Evolutionary conservation across 352 stramenopile species (phyloP), one percentile per base, ranked within the genome.

Genomic region (Pythium angustatum): DNA sequence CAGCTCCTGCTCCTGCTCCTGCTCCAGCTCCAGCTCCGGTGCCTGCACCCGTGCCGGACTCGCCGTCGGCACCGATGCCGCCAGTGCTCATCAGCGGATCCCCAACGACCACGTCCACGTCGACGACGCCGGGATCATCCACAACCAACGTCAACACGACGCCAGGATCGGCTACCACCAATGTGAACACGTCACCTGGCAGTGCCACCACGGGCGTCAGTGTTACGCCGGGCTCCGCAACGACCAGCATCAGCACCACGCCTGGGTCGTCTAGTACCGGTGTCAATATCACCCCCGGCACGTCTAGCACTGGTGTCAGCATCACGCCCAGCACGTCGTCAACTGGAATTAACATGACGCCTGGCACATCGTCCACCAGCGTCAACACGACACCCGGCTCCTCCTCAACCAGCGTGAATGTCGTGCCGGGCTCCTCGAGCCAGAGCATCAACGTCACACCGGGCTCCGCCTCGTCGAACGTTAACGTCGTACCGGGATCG

Each of bases 261-360:
- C 36, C 36, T 44, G 36, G 36, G 14, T 44, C 36, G 7, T 17
- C 31, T 21, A 55, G 17, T 5, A 55, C 27, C 48, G 24, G 24
- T 15, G 30, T 55, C 0, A 55, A 38, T 30, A 27, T 33, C 21
- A 55, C 48, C 1, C 48, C 48, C 10, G 48, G 48, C 4, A 43
- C 48, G 4, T 17, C 48, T 2, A 43, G 19, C 15, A 56, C 28
- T 5, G 44, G n/a, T 7, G 21, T 56, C 19, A 44, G n/a, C 30
- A 44, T 21, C 10, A 56, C 49, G 19, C 49, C 49, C 14, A n/a
- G 40, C 3, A 27, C 40, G 17, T 22, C 40, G 10, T 27, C 40
- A 15, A 47, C 40, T 3, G 40, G 15, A 10, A 30, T 62, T 28
- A 62, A 33, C 30, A 45, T 60, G 26, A 60, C 53, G 26, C 53